phyloP scores from a whole-genome alignment of 768 basidiomycete genomes.

The Coprinopsis marcescibilis region DNA sequence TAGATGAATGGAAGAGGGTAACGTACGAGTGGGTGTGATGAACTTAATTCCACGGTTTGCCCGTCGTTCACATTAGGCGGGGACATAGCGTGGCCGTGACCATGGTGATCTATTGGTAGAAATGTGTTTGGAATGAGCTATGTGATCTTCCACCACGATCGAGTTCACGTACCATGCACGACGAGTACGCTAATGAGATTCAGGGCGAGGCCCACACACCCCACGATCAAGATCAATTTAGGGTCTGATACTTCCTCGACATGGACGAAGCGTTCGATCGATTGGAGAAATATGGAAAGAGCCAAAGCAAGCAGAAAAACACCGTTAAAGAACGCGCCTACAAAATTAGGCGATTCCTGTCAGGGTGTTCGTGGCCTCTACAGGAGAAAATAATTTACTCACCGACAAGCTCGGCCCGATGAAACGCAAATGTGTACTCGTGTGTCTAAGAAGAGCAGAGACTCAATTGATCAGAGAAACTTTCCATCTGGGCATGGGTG shows the following conservation, averaged over 20 bases:
- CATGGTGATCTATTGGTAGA: conserved; percentile 33
- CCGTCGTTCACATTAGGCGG: neutral
- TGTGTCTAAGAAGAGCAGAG: conserved; percentile 27
- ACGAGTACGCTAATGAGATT: conserved; percentile 44
- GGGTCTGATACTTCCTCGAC: conserved; percentile 39
- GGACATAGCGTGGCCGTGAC: conserved; percentile 29
- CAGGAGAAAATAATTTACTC: conserved; percentile 15
- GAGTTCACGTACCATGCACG: conserved; percentile 35
- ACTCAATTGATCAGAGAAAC: too few species aligned
- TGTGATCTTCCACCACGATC: too few species aligned
- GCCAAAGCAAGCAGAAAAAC: conserved; percentile 49
- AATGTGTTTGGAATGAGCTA: too few species aligned
- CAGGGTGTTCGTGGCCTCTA: conserved; percentile 3
- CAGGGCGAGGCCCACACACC: conserved; percentile 39
- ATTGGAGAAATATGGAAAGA: conserved; percentile 47
- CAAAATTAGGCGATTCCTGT: conserved; percentile 3
- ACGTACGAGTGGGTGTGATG: too few species aligned
- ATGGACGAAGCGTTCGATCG: conserved; percentile 48
- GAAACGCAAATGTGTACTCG: conserved; percentile 50
- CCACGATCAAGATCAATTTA: conserved; percentile 41
- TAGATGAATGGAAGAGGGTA: too few species aligned
- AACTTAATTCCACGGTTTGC: too few species aligned
- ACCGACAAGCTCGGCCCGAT: conserved; percentile 53
- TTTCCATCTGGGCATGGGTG: conserved; percentile 4
- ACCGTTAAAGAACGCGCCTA: conserved; percentile 51